Percentiles rank a stretch among this genome's conserved stretches.
These are phyloP conservation scores for Xylaria sp. DNA, from an alignment of 495 filamentous ascomycete species.

Conservation along the genomic window DNA sequence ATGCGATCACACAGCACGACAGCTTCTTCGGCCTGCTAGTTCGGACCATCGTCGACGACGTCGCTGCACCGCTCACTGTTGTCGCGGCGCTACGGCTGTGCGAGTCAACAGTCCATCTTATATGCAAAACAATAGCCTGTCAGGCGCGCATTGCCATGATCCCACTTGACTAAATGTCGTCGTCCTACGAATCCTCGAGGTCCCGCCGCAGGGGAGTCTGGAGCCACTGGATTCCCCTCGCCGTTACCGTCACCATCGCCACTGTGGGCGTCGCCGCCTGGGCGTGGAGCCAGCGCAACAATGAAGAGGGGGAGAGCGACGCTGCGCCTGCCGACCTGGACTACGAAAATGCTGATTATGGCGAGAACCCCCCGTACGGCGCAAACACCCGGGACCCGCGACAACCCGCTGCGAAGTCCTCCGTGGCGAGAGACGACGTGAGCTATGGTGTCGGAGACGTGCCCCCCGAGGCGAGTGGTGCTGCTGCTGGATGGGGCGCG, in stretches of 20 bases:
- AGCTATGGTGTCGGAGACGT: conserved; percentile 47
- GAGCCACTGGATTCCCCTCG: conserved; percentile 86
- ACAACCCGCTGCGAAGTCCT: conserved; percentile 36
- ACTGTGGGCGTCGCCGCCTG: conserved; percentile 85
- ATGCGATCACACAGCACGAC: conserved; percentile 22
- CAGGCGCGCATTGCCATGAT: conserved; percentile 39
- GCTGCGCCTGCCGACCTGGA: conserved; percentile 51
- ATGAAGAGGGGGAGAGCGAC: conserved; percentile 62
- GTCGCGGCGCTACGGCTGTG: conserved; percentile 9
- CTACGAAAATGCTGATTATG: conserved; percentile 57
- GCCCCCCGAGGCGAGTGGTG: conserved; percentile 40
- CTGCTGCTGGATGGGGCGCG: conserved; percentile 67
- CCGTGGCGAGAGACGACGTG: conserved; percentile 43
- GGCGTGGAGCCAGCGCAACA: conserved; percentile 88
- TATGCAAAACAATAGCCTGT: conserved; percentile 30
- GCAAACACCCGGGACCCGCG: conserved; percentile 48
- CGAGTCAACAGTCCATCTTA: not conserved
- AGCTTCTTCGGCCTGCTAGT: conserved; percentile 1
- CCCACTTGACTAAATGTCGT: conserved; percentile 68
- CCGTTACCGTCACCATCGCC: conserved; percentile 82
- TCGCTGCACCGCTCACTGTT: conserved; percentile 6
- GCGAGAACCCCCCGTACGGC: conserved; percentile 62
- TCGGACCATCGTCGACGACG: not conserved
- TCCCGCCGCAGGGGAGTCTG: conserved; percentile 70
- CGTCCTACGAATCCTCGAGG: conserved; percentile 72